Percentiles rank a stretch among this genome's conserved stretches.
Conservation (phyloP, 345 rosid genomes). For the Diplotaxis tenuifolia region DNA sequence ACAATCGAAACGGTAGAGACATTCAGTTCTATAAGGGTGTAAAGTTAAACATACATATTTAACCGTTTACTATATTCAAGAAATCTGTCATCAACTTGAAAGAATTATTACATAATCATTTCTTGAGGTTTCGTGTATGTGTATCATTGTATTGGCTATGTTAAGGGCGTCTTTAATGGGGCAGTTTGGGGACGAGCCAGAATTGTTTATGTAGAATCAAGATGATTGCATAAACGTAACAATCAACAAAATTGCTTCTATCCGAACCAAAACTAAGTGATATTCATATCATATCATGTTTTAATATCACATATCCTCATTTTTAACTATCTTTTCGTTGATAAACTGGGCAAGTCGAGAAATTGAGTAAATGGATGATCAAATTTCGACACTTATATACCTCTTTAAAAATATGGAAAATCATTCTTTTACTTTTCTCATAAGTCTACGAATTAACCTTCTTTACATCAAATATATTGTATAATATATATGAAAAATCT, state of each 20-base stretch:
- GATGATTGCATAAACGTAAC: too few relatives aligned
- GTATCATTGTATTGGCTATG: neutral
- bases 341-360: neutral
- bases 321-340: neutral
- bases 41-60: conserved; percentile 13
- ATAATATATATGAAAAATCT: too few relatives aligned
- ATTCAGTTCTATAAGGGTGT: conserved; percentile 68
- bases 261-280: conserved; percentile 34
- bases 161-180: conserved; percentile 64
- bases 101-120: neutral
- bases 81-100: neutral
- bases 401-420: too few relatives aligned
- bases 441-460: too few relatives aligned
- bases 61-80: neutral
- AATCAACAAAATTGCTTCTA: conserved; percentile 49
- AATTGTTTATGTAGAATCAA: conserved; percentile 47
- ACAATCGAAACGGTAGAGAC: conserved; percentile 66
- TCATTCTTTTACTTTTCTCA: too few relatives aligned
- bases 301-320: neutral
- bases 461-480: too few relatives aligned
- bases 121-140: neutral
- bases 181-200: conserved; percentile 51
- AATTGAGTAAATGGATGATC: neutral
- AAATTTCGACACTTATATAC: neutral
- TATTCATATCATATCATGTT: neutral